Conservation (phyloP, 2,329 filamentous ascomycete species). For the Scopulariopsis brevicaulis region DNA sequence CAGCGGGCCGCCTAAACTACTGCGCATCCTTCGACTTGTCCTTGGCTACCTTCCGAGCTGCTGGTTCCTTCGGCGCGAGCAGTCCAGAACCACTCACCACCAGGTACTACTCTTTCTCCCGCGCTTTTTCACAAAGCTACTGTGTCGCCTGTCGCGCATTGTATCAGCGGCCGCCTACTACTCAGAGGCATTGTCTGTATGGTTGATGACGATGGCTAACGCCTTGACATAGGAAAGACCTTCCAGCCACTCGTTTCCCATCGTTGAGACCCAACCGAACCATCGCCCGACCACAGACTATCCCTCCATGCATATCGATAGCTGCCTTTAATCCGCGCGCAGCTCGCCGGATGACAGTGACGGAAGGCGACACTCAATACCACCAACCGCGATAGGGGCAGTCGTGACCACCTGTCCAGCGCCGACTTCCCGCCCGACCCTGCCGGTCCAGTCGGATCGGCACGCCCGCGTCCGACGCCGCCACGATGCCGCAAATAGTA, state of each 20-base stretch:
- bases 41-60: too few relatives aligned
- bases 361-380: neutral
- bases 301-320: constrained; percentile 1
- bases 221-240: neutral
- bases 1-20: too few relatives aligned
- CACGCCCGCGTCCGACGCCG: neutral
- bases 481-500: neutral
- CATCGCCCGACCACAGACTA: neutral
- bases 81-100: too few relatives aligned
- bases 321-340: constrained; percentile 1
- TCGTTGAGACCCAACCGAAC: neutral
- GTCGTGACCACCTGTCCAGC: neutral
- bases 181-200: too few relatives aligned
- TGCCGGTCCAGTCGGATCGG: neutral
- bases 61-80: too few relatives aligned
- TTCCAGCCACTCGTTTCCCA: neutral
- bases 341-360: neutral
- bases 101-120: too few relatives aligned
- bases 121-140: too few relatives aligned
- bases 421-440: neutral
- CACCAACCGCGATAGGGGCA: neutral
- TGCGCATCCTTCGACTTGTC: too few relatives aligned
- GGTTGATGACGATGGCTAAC: neutral
- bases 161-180: neutral
- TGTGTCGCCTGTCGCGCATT: neutral